phyloP scores from a whole-genome alignment of 2,329 filamentous ascomycete genomes.

The Cercospora berteroae region DNA sequence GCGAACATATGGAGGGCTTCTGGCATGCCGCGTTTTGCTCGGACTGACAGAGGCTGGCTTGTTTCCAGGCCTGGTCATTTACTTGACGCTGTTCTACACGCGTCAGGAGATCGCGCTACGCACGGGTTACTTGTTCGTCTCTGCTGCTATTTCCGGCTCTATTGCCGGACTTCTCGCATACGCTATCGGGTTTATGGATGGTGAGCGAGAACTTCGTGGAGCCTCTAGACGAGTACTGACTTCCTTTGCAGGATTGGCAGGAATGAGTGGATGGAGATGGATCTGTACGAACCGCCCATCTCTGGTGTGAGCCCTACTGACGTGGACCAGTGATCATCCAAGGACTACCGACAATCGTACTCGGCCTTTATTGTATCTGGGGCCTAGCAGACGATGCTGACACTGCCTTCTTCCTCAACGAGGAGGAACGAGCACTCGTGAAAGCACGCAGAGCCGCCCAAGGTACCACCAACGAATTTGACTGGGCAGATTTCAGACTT shows the following conservation, averaged over 20 bases:
- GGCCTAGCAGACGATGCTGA: neutral
- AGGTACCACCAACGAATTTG: neutral
- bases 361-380: neutral
- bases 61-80: neutral
- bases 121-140: neutral
- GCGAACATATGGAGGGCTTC: neutral
- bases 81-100: neutral
- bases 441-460: neutral
- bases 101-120: neutral
- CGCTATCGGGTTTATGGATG: neutral
- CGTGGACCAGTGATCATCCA: neutral
- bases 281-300: neutral
- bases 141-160: neutral
- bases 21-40: neutral
- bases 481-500: neutral
- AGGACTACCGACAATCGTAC: neutral
- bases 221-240: neutral
- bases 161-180: neutral
- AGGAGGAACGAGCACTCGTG: neutral
- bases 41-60: neutral
- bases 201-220: neutral
- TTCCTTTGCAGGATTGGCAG: neutral
- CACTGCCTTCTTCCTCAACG: neutral
- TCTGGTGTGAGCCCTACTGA: neutral
- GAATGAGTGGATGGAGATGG: neutral